Evolutionary conservation across 768 basidiomycete genomes (phyloP).

Genomic region (Mycena leptocephala): DNA sequence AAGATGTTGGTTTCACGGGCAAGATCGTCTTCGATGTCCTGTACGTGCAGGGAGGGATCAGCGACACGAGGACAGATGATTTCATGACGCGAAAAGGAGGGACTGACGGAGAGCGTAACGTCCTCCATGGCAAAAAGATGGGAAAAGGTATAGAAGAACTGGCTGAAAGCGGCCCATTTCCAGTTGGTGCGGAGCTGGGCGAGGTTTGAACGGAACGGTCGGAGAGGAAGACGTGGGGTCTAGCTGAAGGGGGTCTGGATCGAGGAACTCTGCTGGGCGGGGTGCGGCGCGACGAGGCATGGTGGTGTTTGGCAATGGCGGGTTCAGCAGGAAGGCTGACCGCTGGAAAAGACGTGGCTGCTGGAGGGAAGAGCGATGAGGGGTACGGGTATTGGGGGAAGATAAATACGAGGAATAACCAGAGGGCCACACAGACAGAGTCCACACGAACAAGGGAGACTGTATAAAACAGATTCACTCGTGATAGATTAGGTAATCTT

Average conservation of each 20-base stretch:
- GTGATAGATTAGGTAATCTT: neutral
- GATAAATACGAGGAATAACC: neutral
- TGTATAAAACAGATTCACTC: neutral
- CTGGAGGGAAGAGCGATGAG: neutral
- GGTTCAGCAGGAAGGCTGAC: neutral
- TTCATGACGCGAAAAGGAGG: slow-evolving; percentile 28
- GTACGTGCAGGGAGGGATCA: slow-evolving; percentile 29
- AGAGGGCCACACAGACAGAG: neutral
- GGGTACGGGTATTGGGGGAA: too few species aligned
- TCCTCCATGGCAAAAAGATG: slow-evolving; percentile 81
- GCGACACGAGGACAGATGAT: slow-evolving; percentile 11
- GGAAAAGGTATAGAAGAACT: slow-evolving; percentile 91
- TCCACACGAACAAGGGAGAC: neutral
- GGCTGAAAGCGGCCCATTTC: slow-evolving; percentile 94
- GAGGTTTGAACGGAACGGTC: slow-evolving; percentile 53
- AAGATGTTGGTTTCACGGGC: slow-evolving; percentile 71
- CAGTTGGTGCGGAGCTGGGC: slow-evolving; percentile 81
- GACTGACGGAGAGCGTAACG: slow-evolving; percentile 75
- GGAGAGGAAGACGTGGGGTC: neutral
- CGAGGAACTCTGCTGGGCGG: slow-evolving; percentile 47
- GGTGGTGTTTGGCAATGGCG: slow-evolving; percentile 29
- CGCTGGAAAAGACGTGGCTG: too few species aligned
- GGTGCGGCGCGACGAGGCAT: slow-evolving; percentile 75
- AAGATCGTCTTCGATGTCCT: slow-evolving; percentile 90
- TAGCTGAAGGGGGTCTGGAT: slow-evolving; percentile 17